Evolutionary conservation across 306 rosid genomes (phyloP), one percentile per base, ranked within the genome.

Genomic region (Potentilla sterilis): DNA sequence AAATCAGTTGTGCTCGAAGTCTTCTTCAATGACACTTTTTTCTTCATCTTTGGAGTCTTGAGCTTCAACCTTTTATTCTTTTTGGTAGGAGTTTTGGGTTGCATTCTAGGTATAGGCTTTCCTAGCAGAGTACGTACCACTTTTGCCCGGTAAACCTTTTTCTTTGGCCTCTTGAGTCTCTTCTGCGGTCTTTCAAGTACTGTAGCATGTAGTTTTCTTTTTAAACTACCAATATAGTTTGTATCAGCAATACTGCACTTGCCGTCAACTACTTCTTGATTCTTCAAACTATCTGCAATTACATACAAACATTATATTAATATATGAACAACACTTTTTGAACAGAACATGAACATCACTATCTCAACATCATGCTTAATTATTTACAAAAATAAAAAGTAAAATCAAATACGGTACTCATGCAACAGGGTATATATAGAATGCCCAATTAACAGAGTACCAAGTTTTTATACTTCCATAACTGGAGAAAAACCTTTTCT

Each of bases 141-240:
- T 41, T 83, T 86, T 14, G 92, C 86, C 55, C 86, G 5, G 55
- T 79, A 78, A 10, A 24, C 38, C 75, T 75, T 89, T 69, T 69
- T 83, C 61, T 42, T 77, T 0, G n/a, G 7, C 12, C 12, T 55
- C 32, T 55, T 55, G 9, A 49, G 14, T 75, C 21, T 77, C 70
- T 76, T 58, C 0, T 2, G 35, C 3, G 76, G 61, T 14, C 35
- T 43, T 44, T 18, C 6, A 2, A 77, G 58, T 22, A 4, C 21
- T 3, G 0, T 47, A 16, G 42, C 34, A 14, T 12, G 32, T 44
- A 18, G 46, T 66, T 77, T 82, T 75, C 80, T 82, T 19, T 48
- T 58, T 6, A 46, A 61, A 14, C 32, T 54, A 34, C 1, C 41
- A 24, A 10, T 40, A 38, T 38, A 4, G 41, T 7, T 38, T 38